A percentile compares a stretch with the other conserved stretches of the same genome.
These are phyloP conservation scores for Nicotiana benthamiana DNA, from an alignment of 257 asterid genomes.

Conservation along the genomic window DNA sequence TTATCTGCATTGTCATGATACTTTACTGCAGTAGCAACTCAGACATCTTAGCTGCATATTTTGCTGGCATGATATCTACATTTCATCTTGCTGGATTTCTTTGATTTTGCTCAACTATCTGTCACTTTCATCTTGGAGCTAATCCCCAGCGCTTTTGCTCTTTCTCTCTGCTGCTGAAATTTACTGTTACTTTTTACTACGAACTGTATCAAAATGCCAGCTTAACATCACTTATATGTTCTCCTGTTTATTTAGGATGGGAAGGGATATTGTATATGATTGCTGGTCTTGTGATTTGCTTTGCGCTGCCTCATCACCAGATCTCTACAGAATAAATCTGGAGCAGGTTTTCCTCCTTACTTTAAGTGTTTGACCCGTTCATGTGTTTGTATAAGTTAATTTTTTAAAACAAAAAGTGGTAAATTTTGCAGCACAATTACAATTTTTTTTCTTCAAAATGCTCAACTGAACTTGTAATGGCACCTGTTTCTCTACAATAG, in stretches of 20 bases:
- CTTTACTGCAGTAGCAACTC: no score
- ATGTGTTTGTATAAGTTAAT: not conserved
- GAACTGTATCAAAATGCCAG: not conserved
- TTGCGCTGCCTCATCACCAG: slow-evolving; percentile 98
- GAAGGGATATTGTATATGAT: slow-evolving; percentile 87
- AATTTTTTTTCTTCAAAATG: not conserved
- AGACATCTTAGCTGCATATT: no score
- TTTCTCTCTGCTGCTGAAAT: not conserved
- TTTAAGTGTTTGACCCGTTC: not conserved
- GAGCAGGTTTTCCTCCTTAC: slow-evolving; percentile 59
- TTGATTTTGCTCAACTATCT: no score
- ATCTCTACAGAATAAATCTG: slow-evolving; percentile 82
- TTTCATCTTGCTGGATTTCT: no score
- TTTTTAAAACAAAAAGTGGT: not conserved
- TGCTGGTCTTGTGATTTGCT: slow-evolving; percentile 91
- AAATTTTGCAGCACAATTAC: not conserved
- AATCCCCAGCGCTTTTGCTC: no score
- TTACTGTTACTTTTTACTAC: not conserved
- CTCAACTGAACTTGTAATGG: not conserved
- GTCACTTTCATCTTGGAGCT: no score
- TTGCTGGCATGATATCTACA: no score
- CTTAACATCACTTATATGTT: not conserved
- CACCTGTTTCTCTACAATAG: not conserved
- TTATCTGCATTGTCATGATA: no score
- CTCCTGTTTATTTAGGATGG: slow-evolving; percentile 59